Base-by-base conservation (phyloP, 2,329 filamentous ascomycete genomes). In the Diaporthe sp. region DNA sequence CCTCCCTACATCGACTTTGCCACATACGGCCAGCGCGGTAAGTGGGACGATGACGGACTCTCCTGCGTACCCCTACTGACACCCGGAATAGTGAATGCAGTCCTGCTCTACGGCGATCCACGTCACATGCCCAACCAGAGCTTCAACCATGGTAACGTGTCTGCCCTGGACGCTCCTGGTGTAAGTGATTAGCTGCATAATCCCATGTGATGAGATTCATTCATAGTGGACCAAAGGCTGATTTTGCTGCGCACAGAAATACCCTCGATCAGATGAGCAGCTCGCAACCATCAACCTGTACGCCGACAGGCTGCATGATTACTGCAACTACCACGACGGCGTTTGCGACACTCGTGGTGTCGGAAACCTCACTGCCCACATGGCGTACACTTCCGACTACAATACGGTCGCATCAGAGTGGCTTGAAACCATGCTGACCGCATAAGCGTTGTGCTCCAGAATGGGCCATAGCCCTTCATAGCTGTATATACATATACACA, bases 321-420 rank as follows among this genome's bases (percentile, higher is more conserved):
- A 53, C 37, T 74, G 72, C 51, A 74, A 68, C 28, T 74, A 60
- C 34, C 61, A 53, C 25, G 72, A 74, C 39, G 34, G 46, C 4
- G 72, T 74, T 12, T 68, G 72, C n/a, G 25, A 31, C 15, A 51
- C 61, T 22, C 37, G 37, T 19, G 46, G 25, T 8, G 37, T 19
- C 51, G 51, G 51, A 28, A 28, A 28, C 15, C 72, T 74, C 17
- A 37, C 72, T 49, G 28, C 37, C 2, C 72, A 74, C 22, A 68
- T n/a, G 15, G 72, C 72, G 2, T 74, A 70, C 42, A 39, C 25
- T 1, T 9, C 37, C n/a, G 60, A 58, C 2, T 74, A 68, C 39
- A 39, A 34, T 3, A 49, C 51, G 13, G 19, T 37, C 13, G 72
- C 72, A 2, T 39, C 72, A 13, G 51, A 74, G 51, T 74, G 72